Evolutionary conservation across 2,329 filamentous ascomycete genomes (phyloP), one percentile per base, ranked within the genome.

Genomic region (Chaetomiaceae sp.): DNA sequence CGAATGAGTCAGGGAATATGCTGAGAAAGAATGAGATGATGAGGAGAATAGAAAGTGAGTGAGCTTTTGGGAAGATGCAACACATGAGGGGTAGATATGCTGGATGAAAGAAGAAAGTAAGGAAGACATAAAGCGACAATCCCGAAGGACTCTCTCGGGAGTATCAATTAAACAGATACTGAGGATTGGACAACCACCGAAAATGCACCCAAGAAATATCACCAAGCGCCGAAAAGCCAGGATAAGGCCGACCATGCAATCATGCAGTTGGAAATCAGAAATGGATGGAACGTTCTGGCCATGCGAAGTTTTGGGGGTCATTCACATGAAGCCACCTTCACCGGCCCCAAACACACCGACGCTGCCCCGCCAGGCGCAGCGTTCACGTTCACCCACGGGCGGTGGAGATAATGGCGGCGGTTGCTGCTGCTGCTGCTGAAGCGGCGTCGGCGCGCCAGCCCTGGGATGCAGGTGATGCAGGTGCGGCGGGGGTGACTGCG

Each of bases 321-420:
- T 3, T 75, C 63, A 82, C 34, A 82, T 60, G 58, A 83, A 79
- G 17, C 75, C 76, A 30, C 78, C 76, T 38, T 83, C 79, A 48
- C 64, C 62, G 16, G 72, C 71, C 14, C 59, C 60, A 43, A 80
- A 71, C 12, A 81, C 74, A 25, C 77, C 76, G 25, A 81, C 73
- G 55, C 76, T 80, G 20, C 76, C 73, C 30, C 78, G 74, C 79
- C 79, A 83, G 54, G 73, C 71, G 60, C 78, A 82, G 50, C 72
- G 70, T 49, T 76, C 64, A 30, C 63, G 60, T 31, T 73, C 68
- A 56, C 35, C 68, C 55, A 47, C 21, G 44, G 67, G 61, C 47
- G 65, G 60, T 4, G 66, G 61, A 14, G 50, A 53, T 34, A 51
- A 48, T 7, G 50, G 50, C 20, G 25, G 39, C 17, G 17, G 25